phyloP scores from a whole-genome alignment of 129 eudicot genomes.

The Calendula officinalis region DNA sequence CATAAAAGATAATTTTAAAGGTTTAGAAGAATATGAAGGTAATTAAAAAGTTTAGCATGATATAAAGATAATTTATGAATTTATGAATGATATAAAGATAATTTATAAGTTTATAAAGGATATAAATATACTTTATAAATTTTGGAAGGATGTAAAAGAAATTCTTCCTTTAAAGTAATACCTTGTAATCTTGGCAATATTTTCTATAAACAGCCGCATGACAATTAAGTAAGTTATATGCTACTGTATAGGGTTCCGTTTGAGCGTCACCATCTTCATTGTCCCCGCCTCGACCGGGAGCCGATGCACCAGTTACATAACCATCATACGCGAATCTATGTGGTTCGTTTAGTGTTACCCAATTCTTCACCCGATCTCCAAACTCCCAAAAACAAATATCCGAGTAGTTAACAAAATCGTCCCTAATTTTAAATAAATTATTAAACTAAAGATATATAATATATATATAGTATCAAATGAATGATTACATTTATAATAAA shows the following conservation, averaged over 20 bases:
- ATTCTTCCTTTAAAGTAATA: neutral
- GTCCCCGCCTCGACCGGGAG: slow-evolving; percentile 27
- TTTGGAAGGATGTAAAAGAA: no score
- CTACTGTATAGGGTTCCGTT: slow-evolving; percentile 36
- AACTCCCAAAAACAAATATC: slow-evolving; percentile 28
- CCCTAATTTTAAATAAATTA: neutral
- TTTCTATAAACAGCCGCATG: slow-evolving; percentile 39
- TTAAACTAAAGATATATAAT: neutral
- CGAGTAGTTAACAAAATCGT: slow-evolving; percentile 18
- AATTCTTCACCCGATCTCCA: slow-evolving; percentile 14
- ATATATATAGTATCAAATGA: neutral
- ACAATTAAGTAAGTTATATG: slow-evolving; percentile 21
- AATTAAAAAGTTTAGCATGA: no score
- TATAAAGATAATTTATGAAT: no score
- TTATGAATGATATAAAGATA: no score
- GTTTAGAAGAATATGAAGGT: no score
- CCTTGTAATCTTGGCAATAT: slow-evolving; percentile 43
- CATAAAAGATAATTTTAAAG: no score
- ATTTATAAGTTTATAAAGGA: no score
- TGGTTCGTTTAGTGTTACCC: slow-evolving; percentile 30
- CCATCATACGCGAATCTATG: neutral
- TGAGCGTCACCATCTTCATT: slow-evolving; percentile 29
- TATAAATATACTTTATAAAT: no score
- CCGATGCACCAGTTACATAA: neutral
- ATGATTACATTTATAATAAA: neutral